Evolutionary conservation across 2,329 filamentous ascomycete genomes (phyloP), one percentile per base, ranked within the genome.

Genomic region (Nannizziopsis arthrosporioides): DNA sequence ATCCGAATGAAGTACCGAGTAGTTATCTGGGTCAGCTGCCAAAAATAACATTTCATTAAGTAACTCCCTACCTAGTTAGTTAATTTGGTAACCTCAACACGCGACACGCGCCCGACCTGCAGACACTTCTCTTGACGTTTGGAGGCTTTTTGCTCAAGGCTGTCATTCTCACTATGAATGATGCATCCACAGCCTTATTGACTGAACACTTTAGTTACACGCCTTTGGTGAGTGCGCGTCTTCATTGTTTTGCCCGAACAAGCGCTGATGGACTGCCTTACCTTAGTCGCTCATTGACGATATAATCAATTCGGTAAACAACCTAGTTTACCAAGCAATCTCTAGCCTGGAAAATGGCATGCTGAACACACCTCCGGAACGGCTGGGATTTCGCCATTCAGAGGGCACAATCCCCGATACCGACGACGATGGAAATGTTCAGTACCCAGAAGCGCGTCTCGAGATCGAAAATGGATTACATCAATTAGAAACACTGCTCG

Each of bases 181-280:
- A 69, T 55, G 64, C 63, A 46, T 68, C 68, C 5, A 71, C 65
- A 34, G 73, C 79, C 55, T 77, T 96, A 57, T 75, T 96, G 53
- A 95, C 92, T 1, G 92, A 96, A 74, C 92, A 98, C 63, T 85
- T 98, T 60, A 85, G 86, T 55, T 95, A 94, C 60, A 90, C 92
- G 1, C 92, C 90, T 22, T 79, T 94, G 56, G 89, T 94, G 68
- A 61, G 84, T 72, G n/a, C 18, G 22, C 41, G 40, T 42, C 43
- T 36, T 47, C 44, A 40, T 50, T 22, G 45, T 22, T 14, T 12
- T 18, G 10, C 15, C 36, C 39, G n/a, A 17, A 14, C n/a, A 8
- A 2, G 8, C 8, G 10, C 31, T 22, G 9, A 30, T 9, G 8
- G n/a, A 11, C 31, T 15, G 14, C 37, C 15, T 27, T 35, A 19